Evolutionary conservation across 2,329 filamentous ascomycete species (phyloP), one percentile per base, ranked within the genome.

Genomic region (Hymenoscyphus scutula): DNA sequence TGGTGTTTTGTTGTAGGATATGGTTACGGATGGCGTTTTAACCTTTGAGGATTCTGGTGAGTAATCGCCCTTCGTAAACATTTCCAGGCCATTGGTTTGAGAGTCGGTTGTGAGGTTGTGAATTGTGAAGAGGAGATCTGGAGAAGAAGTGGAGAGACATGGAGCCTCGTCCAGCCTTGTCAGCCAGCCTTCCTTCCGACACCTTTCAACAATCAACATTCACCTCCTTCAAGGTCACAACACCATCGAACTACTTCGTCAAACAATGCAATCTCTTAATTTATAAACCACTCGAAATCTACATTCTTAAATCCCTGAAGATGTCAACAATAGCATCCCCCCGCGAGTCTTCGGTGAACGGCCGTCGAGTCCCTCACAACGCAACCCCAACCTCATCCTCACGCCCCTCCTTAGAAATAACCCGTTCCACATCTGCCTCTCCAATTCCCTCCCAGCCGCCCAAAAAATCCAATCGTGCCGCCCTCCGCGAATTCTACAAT

Each of bases 401-500:
- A 41, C 89, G 91, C 13, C 88, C 89, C 4, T 93, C 90, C 38
- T 81, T 90, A 75, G 89, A 93, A 69, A 78, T 78, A 62, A 78
- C 82, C 17, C 84, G 84, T 61, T 91, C 88, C 63, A 82, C 80
- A 65, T 78, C 84, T 65, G 78, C 77, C 62, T 89, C 84, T 1
- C 84, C 83, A 64, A 70, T 67, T 62, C 74, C 63, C 68, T 62
- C 66, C 70, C 63, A 68, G 59, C 63, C 68, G 60, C 63, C 67
- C 65, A 67, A 61, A 67, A 66, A 65, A 62, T 45, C 58, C 41
- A 96, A 96, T 77, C 90, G 94, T 67, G 86, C 89, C 61, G 94
- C 94, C 6, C 83, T 98, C 23, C 89, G 95, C 71, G 92, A 97
- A 74, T 98, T 97, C 81, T 98, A 98, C 78, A 95, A 95, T 74